phyloP scores from a whole-genome alignment of 306 rosid species.

The Casuarina cunninghamiana region DNA sequence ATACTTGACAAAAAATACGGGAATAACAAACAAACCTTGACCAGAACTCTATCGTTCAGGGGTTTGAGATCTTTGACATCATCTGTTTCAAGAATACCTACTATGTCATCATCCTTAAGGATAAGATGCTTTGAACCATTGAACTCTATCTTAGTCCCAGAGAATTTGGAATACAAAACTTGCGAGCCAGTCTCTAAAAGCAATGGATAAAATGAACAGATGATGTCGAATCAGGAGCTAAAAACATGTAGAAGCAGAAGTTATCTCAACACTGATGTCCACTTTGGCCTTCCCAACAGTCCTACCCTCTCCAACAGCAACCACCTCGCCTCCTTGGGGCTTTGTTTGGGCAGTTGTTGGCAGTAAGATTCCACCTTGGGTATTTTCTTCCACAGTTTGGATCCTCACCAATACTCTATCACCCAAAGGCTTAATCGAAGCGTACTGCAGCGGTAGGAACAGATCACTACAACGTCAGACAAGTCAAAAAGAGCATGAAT shows the following conservation, averaged over 20 bases:
- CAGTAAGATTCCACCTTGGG: slow-evolving; percentile 73
- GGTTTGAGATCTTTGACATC: slow-evolving; percentile 93
- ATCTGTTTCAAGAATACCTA: slow-evolving; percentile 83
- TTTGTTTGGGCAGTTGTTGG: slow-evolving; percentile 80
- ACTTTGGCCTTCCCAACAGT: slow-evolving; percentile 68
- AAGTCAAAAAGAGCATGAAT: slow-evolving; percentile 13
- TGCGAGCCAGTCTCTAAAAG: slow-evolving; percentile 58
- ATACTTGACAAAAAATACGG: neutral
- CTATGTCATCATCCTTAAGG: slow-evolving; percentile 82
- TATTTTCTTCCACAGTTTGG: slow-evolving; percentile 68
- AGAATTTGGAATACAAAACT: slow-evolving; percentile 85
- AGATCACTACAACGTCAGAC: slow-evolving; percentile 9
- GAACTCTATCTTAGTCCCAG: slow-evolving; percentile 92
- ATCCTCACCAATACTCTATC: slow-evolving; percentile 86
- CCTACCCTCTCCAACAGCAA: slow-evolving; percentile 87
- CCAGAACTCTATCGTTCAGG: slow-evolving; percentile 77
- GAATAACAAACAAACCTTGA: slow-evolving; percentile 56
- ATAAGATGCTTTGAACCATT: slow-evolving; percentile 86
- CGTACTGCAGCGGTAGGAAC: slow-evolving; percentile 49
- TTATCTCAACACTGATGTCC: slow-evolving; percentile 66
- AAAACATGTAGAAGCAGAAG: neutral
- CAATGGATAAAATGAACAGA: neutral
- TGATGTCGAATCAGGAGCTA: neutral
- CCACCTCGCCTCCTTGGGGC: slow-evolving; percentile 97
- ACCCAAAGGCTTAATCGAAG: slow-evolving; percentile 77